phyloP scores from a whole-genome alignment of 1,284 basidiomycete species.

The Tilletia horrida region DNA sequence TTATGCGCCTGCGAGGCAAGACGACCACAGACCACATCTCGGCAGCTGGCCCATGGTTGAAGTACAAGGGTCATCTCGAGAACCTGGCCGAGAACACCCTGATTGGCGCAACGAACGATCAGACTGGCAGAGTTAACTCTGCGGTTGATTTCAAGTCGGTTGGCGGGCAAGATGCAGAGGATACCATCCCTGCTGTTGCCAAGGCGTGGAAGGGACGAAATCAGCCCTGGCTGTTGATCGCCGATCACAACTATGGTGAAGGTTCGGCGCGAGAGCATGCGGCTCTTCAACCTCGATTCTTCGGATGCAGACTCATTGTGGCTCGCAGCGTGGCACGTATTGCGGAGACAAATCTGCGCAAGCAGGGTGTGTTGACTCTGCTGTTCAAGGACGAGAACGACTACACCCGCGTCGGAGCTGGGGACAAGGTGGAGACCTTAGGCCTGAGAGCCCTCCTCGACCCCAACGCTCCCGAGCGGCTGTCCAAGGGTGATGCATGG shows the following conservation, averaged over 20 bases:
- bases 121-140: conserved; percentile 58
- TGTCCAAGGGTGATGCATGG: conserved; percentile 26
- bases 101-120: conserved; percentile 56
- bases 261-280: conserved; percentile 98
- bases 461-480: conserved; percentile 26
- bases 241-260: conserved; percentile 85
- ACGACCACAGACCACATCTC: conserved; percentile 79
- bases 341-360: conserved; percentile 62
- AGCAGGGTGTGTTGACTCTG: conserved; percentile 53
- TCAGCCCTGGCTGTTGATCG: conserved; percentile 80
- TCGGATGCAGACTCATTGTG: conserved; percentile 63
- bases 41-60: conserved; percentile 70
- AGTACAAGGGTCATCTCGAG: conserved; percentile 88
- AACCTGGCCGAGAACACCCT: conserved; percentile 92
- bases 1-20: conserved; percentile 90
- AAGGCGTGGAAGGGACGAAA: conserved; percentile 47
- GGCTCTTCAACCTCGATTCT: conserved; percentile 91
- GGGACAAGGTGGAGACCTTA: conserved; percentile 51
- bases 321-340: conserved; percentile 63
- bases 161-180: conserved; percentile 57
- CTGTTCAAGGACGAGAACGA: conserved; percentile 53
- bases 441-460: conserved; percentile 46
- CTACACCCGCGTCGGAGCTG: conserved; percentile 42
- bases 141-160: conserved; percentile 54
- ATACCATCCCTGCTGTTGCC: conserved; percentile 51